Evolutionary conservation across 2,329 filamentous ascomycete species (phyloP).

Genomic region (Kalaharituber pfeilii): DNA sequence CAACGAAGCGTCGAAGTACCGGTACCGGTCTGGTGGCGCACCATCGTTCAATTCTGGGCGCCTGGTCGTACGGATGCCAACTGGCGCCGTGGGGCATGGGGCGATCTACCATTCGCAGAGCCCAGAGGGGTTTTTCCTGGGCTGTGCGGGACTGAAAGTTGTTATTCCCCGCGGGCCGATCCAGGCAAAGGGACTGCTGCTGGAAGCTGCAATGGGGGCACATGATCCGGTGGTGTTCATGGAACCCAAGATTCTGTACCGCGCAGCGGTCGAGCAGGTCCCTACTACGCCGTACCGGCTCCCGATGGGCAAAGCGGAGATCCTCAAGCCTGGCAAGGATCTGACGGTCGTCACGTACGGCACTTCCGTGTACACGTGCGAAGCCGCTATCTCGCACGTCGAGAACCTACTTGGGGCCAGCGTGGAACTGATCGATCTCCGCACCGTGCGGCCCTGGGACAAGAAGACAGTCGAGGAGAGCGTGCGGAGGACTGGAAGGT

Average conservation of each 20-base stretch:
- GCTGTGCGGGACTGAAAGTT: slow-evolving; percentile 69
- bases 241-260: slow-evolving; percentile 86
- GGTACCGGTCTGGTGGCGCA: slow-evolving; percentile 53
- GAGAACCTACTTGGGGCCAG: slow-evolving; percentile 58
- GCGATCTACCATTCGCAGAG: slow-evolving; percentile 79
- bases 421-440: slow-evolving; percentile 70
- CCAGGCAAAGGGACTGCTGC: slow-evolving; percentile 73
- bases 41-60: slow-evolving; percentile 44
- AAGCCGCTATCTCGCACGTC: slow-evolving; percentile 55
- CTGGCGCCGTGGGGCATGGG: slow-evolving; percentile 75
- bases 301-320: slow-evolving; percentile 68
- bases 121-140: slow-evolving; percentile 73
- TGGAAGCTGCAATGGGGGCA: slow-evolving; percentile 53
- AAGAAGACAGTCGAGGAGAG: slow-evolving; percentile 61
- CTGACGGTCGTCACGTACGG: slow-evolving; percentile 78
- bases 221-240: slow-evolving; percentile 84
- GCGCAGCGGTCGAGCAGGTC: slow-evolving; percentile 81
- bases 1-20: slow-evolving; percentile 78
- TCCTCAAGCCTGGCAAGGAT: slow-evolving; percentile 62
- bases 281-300: slow-evolving; percentile 65
- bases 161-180: slow-evolving; percentile 70
- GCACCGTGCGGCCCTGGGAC: slow-evolving; percentile 87
- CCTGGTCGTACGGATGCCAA: slow-evolving; percentile 77
- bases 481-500: slow-evolving; percentile 70
- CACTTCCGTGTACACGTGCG: slow-evolving; percentile 72